A percentile compares a stretch with the other conserved stretches of the same genome.
These are phyloP conservation scores for Cryptosporidium bovis DNA, from an alignment of 169 alveolate genomes.

Conservation along the genomic window DNA sequence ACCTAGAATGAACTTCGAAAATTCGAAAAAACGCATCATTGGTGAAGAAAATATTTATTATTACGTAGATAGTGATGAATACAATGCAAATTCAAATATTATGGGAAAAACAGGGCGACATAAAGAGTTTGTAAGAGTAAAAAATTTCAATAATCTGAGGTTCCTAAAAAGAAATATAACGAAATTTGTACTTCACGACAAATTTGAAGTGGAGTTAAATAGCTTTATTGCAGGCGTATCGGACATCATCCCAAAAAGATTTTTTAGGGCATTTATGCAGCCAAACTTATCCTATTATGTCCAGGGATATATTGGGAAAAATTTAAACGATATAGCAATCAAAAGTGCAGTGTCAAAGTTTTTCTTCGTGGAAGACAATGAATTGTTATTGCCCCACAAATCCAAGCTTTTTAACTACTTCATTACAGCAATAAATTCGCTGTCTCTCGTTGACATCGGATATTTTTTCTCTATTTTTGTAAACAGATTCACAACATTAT, in stretches of 20 bases:
- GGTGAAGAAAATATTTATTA: constrained; percentile 19
- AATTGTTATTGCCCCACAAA: constrained; percentile 20
- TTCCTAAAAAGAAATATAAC: constrained; percentile 12
- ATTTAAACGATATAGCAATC: background rate
- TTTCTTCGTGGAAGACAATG: constrained; percentile 38
- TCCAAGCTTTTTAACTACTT: constrained; percentile 6
- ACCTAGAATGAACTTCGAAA: constrained; percentile 13
- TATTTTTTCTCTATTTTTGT: constrained; percentile 33
- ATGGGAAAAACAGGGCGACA: background rate
- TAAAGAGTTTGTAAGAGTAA: background rate
- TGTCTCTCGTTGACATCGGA: constrained; percentile 22
- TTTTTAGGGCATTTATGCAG: constrained; percentile 11
- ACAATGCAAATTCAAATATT: background rate
- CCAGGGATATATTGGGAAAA: constrained; percentile 19
- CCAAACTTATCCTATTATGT: background rate
- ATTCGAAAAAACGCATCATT: constrained; percentile 29
- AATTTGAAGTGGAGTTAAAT: constrained; percentile 10
- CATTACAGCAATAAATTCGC: constrained; percentile 19
- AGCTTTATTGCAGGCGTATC: constrained; percentile 31
- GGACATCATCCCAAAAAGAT: constrained; percentile 59
- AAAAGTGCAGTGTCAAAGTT: background rate
- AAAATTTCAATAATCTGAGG: constrained; percentile 21
- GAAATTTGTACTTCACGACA: background rate
- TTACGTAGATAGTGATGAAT: background rate
- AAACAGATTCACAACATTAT: constrained; percentile 1